phyloP scores from a whole-genome alignment of 1,284 basidiomycete genomes.

The Rhodotorula glutinis region DNA sequence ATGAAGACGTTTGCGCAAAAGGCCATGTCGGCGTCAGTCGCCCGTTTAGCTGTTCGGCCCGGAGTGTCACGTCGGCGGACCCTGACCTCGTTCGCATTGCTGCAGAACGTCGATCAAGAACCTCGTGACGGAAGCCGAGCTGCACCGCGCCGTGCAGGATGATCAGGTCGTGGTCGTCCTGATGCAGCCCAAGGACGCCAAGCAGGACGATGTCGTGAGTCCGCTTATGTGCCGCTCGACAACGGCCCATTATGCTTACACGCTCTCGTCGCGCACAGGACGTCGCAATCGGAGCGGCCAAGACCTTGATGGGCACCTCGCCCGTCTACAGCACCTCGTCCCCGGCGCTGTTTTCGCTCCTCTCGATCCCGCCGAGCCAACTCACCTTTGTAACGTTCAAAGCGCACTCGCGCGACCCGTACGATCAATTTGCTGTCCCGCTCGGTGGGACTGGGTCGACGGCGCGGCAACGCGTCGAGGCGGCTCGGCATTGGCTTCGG shows the following conservation, averaged over 20 bases:
- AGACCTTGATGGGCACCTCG: conserved; percentile 61
- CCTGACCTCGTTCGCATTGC: too few relatives aligned
- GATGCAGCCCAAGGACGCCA: conserved; percentile 56
- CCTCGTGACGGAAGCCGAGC: conserved; percentile 43
- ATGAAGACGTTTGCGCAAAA: conserved; percentile 69
- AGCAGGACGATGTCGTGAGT: conserved; percentile 41
- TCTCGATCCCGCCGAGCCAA: conserved; percentile 51
- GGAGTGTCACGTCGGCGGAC: too few relatives aligned
- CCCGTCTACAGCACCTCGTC: conserved; percentile 64
- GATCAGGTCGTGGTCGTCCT: conserved; percentile 71
- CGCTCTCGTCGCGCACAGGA: conserved; percentile 14
- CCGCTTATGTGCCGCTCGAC: too few relatives aligned
- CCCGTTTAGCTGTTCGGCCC: too few relatives aligned
- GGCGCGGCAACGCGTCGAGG: conserved; percentile 10
- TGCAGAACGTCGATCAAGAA: conserved; percentile 49
- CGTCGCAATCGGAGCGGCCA: conserved; percentile 47
- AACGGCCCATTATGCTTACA: conserved; percentile 44
- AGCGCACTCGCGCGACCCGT: conserved; percentile 51
- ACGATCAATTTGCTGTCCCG: neutral
- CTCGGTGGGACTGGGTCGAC: conserved; percentile 1
- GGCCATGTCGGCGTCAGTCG: conserved; percentile 62
- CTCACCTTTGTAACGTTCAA: conserved; percentile 74
- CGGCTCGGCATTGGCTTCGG: conserved; percentile 57
- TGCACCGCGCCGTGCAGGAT: conserved; percentile 57
- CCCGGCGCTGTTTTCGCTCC: conserved; percentile 25